Evolutionary conservation across 2,329 filamentous ascomycete genomes (phyloP), one percentile per base, ranked within the genome.

Genomic region (Colletotrichum endophyticum): DNA sequence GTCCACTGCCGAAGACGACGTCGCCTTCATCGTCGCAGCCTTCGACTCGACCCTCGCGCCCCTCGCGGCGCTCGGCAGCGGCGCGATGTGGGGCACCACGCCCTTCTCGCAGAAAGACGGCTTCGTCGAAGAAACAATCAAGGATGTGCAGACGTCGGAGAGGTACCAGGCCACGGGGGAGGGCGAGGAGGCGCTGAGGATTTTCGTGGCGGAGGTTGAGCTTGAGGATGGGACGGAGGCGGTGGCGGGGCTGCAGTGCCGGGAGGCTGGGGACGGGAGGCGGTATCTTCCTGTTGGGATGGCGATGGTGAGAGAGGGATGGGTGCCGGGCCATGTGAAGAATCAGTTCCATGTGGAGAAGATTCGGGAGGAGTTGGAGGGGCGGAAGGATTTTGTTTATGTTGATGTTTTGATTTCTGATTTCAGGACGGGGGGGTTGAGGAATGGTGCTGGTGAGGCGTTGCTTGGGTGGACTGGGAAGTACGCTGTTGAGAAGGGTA

Each of bases 41-140:
- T 82, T 83, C 78, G 80, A 83, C 75, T 83, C 81, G 12, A 80
- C 79, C 11, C 63, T 84, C 49, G 79, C 81, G 63, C 78, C 81
- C 70, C 80, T 84, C 62, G 77, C 66, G 49, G 79, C 80, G 15
- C 73, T 79, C 22, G 83, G 80, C 39, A 83, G 79, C 63, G 78
- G 73, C 64, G 79, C 66, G n/a, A 81, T 82, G 80, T 83, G 83
- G 81, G 81, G 81, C 9, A 64, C 75, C 22, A 66, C 78, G 73
- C 82, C 76, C 25, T 80, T 83, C 53, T 81, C 80, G 7, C 70
- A 71, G 11, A 80, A 78, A 39, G 63, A 81, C 28, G 79, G 76
- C 16, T 82, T 82, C 25, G 8, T 69, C 5, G 76, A 81, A 16
- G 76, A 77, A 15, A 81, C 78, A 30, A 63, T 71, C 56, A 76